Base-by-base conservation (phyloP, 164 flowering plant genomes). In the Aristolochia californica region DNA sequence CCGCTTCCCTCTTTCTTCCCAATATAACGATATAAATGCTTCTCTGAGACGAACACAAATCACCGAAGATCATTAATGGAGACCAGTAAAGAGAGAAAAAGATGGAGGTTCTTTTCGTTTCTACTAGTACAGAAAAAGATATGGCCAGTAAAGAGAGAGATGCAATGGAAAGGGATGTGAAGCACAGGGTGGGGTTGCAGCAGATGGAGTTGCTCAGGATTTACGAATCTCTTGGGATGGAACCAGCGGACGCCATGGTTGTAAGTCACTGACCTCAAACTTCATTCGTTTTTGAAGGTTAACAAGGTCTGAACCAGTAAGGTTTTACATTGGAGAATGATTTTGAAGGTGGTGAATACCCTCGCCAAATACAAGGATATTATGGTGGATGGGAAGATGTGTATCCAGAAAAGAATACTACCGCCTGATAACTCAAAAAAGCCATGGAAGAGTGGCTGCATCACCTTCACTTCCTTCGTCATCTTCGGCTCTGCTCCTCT, bases 361-460 rank as follows among this genome's bases (percentile, higher is more conserved):
- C 77, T 81, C 16, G 62, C 80, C 15, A 84, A 84, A 66, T 81
- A 84, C 71, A 69, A 69, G 11, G 72, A 78, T 65, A 75, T 82
- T 43, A 40, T 81, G 30, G 74, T 78, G 25, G 81, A 78, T 8
- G 91, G 80, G 72, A 70, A 80, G 66, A 62, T 82, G 76, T 49
- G 58, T 17, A 48, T 55, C 2, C 53, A 75, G 43, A 78, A 78
- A 45, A 74, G 84, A 45, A 66, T 72, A 59, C 50, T 68, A 9
- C 81, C 83, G 5, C 74, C 79, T 0, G 77, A 77, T 25, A 47
- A 74, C 38, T 58, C 52, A 27, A 76, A 80, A 60, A 80, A 78
- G 76, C 80, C 87, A 48, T 80, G 87, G 91, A 80, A 78, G 77
- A 82, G 70, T 30, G 85, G 81, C 0, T 58, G 80, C 18, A 61